A percentile compares a stretch with the other conserved stretches of the same genome.
Evolutionary conservation across 2,329 filamentous ascomycete genomes (phyloP).

Genomic region (Diaporthe aspalathi): DNA sequence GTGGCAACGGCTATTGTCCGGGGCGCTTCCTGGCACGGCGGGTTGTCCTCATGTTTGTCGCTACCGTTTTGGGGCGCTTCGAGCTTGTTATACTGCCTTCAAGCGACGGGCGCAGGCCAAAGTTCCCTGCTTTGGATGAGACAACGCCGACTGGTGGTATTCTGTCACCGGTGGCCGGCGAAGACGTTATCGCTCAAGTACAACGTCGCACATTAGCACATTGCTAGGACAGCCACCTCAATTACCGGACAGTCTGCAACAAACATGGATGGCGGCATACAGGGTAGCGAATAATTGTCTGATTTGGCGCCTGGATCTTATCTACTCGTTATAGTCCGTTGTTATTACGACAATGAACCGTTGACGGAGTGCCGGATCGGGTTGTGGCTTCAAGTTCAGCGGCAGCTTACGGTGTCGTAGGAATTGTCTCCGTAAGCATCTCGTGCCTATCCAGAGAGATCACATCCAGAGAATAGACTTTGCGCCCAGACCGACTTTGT

Average conservation of each 20-base stretch:
- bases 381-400: no score
- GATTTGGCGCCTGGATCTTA: no score
- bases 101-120: background rate
- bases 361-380: no score
- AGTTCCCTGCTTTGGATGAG: background rate
- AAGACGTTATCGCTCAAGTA: background rate
- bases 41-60: conserved; percentile 4
- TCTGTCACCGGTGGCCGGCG: background rate
- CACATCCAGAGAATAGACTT: background rate
- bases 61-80: background rate
- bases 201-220: background rate
- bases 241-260: no score
- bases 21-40: conserved; percentile 1
- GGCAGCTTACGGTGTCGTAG: no score
- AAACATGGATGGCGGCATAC: no score
- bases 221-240: no score
- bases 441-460: background rate
- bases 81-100: background rate
- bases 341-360: no score
- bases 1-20: background rate
- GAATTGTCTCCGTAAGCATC: no score
- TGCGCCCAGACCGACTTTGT: background rate
- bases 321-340: no score
- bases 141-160: conserved; percentile 4
- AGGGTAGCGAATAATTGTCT: no score